Evolutionary conservation across 805 yeast genomes (phyloP), one percentile per base, ranked within the genome.

Genomic region (Pichia rugopelliculosa): DNA sequence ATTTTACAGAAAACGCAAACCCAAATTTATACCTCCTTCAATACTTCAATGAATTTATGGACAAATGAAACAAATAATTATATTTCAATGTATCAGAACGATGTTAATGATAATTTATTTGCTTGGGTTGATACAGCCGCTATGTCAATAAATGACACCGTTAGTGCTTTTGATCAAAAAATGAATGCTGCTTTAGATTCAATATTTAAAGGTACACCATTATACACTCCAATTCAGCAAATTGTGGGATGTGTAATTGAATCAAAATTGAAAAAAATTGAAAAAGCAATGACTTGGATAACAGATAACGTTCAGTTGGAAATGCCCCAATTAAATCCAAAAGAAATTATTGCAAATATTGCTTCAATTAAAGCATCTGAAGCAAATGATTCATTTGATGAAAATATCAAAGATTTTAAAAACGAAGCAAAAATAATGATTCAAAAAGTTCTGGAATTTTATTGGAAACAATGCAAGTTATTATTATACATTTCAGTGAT

Each of bases 211-310:
- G 73, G 73, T 3, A 87, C 97, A 0, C 76, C 84, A 0, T 66
- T 91, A 11, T 76, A 80, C 41, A 60, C 61, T 1, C 85, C 95
- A 0, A 71, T 88, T 41, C 72, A 74, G 25, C 73, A 82, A 0
- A 79, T 88, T 0, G 84, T 90, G 4, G 79, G 82, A 27, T 91
- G 99, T 67, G 77, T 87, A 3, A 70, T 93, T 36, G 91, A 87
- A 17, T 71, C 83, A 42, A 93, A 91, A 57, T 62, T 91, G 7
- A 71, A 71, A 13, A 71, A 74, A 21, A 69, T 88, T 3, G 85
- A 85, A 53, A 59, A 75, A 26, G 98, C 95, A 0, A 65, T 90
- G 46, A 75, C 81, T 2, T 93, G 97, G 97, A 67, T 89, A 1
- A 71, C 82, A 55, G 68, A 82, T 33, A 70, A 85, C 52, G 71